A percentile compares a stretch with the other conserved stretches of the same genome.
Evolutionary conservation across 2,329 filamentous ascomycete species (phyloP).

Genomic region (Eurotiales sp.): DNA sequence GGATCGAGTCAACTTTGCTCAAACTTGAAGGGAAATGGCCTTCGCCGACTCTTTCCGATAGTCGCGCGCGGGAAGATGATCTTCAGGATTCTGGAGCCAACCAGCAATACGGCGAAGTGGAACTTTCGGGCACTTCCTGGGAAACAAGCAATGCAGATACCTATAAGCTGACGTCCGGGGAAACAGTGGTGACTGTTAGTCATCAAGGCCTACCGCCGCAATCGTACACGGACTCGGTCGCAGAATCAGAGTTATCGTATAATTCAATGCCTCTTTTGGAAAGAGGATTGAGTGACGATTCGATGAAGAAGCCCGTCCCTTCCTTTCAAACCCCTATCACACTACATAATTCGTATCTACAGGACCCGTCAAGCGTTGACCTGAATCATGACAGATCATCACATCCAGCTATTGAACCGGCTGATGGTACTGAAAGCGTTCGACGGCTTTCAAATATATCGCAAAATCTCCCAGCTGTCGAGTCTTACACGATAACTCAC

Average conservation of each 20-base stretch:
- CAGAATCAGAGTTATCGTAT: conserved; percentile 69
- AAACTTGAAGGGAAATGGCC: conserved; percentile 84
- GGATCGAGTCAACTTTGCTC: conserved; percentile 84
- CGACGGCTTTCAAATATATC: conserved; percentile 42
- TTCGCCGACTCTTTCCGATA: conserved; percentile 8
- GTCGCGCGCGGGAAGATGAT: conserved; percentile 2
- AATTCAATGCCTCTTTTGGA: conserved; percentile 74
- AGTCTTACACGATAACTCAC: conserved; percentile 10
- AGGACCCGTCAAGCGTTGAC: conserved; percentile 23
- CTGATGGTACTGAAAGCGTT: conserved; percentile 51
- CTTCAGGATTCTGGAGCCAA: not conserved
- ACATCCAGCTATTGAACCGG: conserved; percentile 49
- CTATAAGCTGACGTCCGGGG: not conserved
- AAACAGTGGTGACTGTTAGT: not conserved
- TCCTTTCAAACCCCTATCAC: conserved; percentile 18
- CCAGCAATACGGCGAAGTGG: not conserved
- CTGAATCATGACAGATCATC: conserved; percentile 36
- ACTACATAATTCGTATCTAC: conserved; percentile 25
- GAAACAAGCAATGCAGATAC: not conserved
- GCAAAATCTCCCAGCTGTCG: not conserved
- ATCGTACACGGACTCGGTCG: conserved; percentile 42
- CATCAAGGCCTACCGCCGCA: conserved; percentile 28
- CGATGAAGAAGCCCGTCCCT: conserved; percentile 45
- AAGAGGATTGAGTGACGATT: conserved; percentile 52
- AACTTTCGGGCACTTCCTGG: not conserved